Evolutionary conservation across 129 eudicot species (phyloP), one percentile per base, ranked within the genome.

Genomic region (Sambucus nigra): DNA sequence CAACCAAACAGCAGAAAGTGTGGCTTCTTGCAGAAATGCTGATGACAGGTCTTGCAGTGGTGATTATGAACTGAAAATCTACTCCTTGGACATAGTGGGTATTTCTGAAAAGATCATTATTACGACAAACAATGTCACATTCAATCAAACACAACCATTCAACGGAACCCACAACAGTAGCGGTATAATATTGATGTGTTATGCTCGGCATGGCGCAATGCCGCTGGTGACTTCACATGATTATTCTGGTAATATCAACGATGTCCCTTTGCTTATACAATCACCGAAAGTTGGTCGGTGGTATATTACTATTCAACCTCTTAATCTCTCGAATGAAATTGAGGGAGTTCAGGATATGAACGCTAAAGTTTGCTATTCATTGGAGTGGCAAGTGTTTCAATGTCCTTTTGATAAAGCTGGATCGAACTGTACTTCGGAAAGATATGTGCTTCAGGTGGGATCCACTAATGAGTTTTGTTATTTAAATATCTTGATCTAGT

Each of bases 391-490:
- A 63, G 63, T 91, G 56, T 59, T 69, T 64, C 78, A 70, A 51
- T 91, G 99, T 61, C 99, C 95, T 59, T 55, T 62, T 9, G 78
- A 66, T 53, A 86, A 82, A 50, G 80, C 95, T 47, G 99, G 99
- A 70, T 74, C 76, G 35, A 86, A 73, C 69, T 85, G 99, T 68
- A 64, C 76, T 33, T 79, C 67, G 69, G 82, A 82, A 50, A 74
- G 74, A 64, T 81, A 91, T 73, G 65, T 38, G 23, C 91, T 91
- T 77, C 94, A 91, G 99, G 99, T 91, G 63, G 3, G 73, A 6
- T 31, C 16, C 42, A 7, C 5, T 42, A 20, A 42, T 15, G 20
- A 42, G 16, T 16, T 15, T n/a, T 35, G 8, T 15, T 1, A 7
- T n/a, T 42, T 40, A 40, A 4, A n/a, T 40, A 7, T 51, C 33